Evolutionary conservation across 768 basidiomycete species (phyloP).

Genomic region (Tylopilus felleus): DNA sequence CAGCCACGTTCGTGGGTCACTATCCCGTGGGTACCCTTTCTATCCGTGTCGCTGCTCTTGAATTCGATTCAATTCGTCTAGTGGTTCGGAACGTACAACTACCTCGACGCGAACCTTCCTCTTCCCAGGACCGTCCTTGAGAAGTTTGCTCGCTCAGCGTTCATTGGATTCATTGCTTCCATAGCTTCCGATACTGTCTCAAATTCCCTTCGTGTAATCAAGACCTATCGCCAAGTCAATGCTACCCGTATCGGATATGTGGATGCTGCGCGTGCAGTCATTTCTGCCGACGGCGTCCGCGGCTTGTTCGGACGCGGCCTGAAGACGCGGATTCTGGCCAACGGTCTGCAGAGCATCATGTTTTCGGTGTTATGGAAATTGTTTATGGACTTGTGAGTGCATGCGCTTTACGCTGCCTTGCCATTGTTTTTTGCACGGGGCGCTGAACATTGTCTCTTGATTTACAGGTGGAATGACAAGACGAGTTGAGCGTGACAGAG

Average conservation of each 20-base stretch:
- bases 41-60: neutral
- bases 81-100: conserved; percentile 90
- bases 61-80: conserved; percentile 28
- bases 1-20: conserved; percentile 90
- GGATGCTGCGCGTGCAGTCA: conserved; percentile 72
- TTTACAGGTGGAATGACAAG: conserved; percentile 36
- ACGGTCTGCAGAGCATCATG: conserved; percentile 88
- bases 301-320: conserved; percentile 84
- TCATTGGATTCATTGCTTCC: conserved; percentile 89
- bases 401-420: neutral
- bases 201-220: conserved; percentile 88
- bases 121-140: conserved; percentile 46
- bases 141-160: conserved; percentile 73
- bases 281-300: conserved; percentile 72
- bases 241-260: conserved; percentile 75
- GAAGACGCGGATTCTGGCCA: conserved; percentile 84
- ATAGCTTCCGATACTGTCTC: conserved; percentile 81
- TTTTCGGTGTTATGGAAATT: conserved; percentile 90
- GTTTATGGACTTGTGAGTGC: conserved; percentile 81
- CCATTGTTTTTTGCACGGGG: neutral
- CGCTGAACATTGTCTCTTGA: neutral
- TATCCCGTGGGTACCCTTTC: conserved; percentile 60
- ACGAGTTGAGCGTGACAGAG: conserved; percentile 7
- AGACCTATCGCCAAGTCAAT: conserved; percentile 94
- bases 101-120: conserved; percentile 63